Percentiles rank a stretch among this genome's conserved stretches.
Conservation (phyloP, 768 basidiomycete genomes). For the Mrakia frigida region DNA sequence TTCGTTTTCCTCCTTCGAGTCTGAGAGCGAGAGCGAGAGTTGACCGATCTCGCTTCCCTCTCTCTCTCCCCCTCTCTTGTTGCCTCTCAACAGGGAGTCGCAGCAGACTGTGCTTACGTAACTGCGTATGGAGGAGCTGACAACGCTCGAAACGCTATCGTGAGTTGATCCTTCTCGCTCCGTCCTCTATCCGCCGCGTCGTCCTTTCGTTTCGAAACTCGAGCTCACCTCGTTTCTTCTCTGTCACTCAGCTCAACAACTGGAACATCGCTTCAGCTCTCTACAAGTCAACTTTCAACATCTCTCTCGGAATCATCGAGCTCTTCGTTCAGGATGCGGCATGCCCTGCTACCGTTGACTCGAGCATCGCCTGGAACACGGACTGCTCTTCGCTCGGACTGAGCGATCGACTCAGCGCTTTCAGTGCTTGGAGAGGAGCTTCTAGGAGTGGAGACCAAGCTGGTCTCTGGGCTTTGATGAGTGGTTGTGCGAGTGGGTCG, state of each 20-base stretch:
- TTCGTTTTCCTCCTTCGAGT: background rate
- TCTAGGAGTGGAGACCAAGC: constrained; percentile 62
- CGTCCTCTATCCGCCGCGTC: background rate
- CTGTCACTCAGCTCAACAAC: constrained; percentile 47
- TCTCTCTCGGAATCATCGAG: constrained; percentile 76
- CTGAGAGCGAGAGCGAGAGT: background rate
- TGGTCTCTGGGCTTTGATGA: constrained; percentile 86
- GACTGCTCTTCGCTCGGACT: constrained; percentile 57
- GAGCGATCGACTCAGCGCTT: constrained; percentile 66
- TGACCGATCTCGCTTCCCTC: too few species aligned
- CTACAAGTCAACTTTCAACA: constrained; percentile 65
- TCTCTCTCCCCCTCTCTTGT: background rate
- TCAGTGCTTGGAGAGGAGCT: constrained; percentile 73
- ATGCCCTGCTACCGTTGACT: constrained; percentile 58
- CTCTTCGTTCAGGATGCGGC: constrained; percentile 43
- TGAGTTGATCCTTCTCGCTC: background rate
- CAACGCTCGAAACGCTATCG: constrained; percentile 5
- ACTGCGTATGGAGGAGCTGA: constrained; percentile 25
- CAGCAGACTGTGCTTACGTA: constrained; percentile 78
- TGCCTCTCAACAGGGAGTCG: constrained; percentile 56
- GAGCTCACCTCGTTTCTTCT: background rate
- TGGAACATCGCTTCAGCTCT: constrained; percentile 55
- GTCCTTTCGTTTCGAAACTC: background rate
- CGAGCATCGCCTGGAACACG: constrained; percentile 66
- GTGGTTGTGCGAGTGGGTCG: constrained; percentile 67